phyloP scores from a whole-genome alignment of 257 asterid species.

The Leptodermis oblonga region DNA sequence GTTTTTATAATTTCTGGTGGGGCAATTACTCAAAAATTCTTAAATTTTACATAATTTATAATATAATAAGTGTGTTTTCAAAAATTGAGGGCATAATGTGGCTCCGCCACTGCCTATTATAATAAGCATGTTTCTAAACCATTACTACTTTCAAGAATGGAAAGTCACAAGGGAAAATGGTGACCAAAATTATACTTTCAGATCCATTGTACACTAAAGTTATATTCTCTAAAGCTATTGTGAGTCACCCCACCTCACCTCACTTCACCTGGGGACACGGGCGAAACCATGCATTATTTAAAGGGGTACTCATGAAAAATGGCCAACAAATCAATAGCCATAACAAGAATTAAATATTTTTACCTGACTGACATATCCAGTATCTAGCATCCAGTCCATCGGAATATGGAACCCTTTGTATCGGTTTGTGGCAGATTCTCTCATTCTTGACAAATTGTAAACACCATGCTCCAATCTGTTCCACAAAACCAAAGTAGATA shows the following conservation, averaged over 20 bases:
- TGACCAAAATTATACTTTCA: neutral
- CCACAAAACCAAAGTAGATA: neutral
- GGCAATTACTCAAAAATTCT: too few relatives aligned
- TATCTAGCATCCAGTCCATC: conserved; percentile 85
- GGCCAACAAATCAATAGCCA: neutral
- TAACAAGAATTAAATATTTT: neutral
- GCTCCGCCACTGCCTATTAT: too few relatives aligned
- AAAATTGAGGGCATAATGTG: too few relatives aligned
- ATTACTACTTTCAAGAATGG: neutral
- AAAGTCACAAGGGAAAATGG: neutral
- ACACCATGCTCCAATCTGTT: conserved; percentile 85
- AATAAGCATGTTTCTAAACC: neutral
- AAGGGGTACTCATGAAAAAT: neutral
- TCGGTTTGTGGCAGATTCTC: conserved; percentile 73
- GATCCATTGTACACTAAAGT: neutral
- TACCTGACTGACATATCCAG: conserved; percentile 81
- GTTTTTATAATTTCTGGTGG: too few relatives aligned
- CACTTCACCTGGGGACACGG: neutral
- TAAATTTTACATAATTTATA: too few relatives aligned
- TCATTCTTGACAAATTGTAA: conserved; percentile 76
- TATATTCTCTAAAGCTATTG: neutral
- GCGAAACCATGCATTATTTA: neutral
- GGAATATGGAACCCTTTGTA: conserved; percentile 74
- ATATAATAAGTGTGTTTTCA: too few relatives aligned
- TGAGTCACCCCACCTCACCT: conserved; percentile 1